These are phyloP conservation scores for Phalaenopsis aphrodite DNA, from an alignment of 106 monocot species.

Conservation along the genomic window DNA sequence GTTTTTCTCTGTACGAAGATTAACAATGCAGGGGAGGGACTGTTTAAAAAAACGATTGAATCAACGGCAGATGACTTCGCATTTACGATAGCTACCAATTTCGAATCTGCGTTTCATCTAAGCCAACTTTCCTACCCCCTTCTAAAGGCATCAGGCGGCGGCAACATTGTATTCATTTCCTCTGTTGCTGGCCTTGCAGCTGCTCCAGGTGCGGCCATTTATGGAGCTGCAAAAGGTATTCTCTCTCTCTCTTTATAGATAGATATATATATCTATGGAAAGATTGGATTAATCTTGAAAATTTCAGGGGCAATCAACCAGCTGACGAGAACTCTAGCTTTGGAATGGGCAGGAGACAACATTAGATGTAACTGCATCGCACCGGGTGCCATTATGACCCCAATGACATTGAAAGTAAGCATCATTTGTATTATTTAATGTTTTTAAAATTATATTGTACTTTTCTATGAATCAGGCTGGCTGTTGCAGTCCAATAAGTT, in stretches of 20 bases:
- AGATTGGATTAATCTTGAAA: no score
- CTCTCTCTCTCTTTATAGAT: no score
- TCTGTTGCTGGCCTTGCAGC: conserved; percentile 6
- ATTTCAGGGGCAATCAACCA: conserved; percentile 36
- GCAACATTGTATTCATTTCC: conserved; percentile 22
- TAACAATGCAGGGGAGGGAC: conserved; percentile 4
- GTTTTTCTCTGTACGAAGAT: neutral
- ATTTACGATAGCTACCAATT: conserved; percentile 15
- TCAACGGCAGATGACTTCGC: neutral
- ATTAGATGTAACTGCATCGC: conserved; percentile 33
- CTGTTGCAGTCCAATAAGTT: no score
- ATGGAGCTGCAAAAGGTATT: conserved; percentile 15
- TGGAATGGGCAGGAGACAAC: conserved; percentile 33
- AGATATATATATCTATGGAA: no score
- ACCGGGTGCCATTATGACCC: conserved; percentile 19
- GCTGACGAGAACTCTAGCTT: conserved; percentile 26
- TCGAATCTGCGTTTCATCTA: conserved; percentile 19
- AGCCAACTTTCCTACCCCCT: conserved; percentile 18
- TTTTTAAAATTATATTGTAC: no score
- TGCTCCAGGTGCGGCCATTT: neutral
- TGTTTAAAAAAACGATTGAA: neutral
- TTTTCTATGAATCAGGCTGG: no score
- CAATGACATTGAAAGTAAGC: neutral
- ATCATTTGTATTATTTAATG: no score
- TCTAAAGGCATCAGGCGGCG: conserved; percentile 14